Percentiles rank a stretch among this genome's conserved stretches.
Evolutionary conservation across 352 stramenopile genomes (phyloP).

Genomic region (Phytophthora meadii): DNA sequence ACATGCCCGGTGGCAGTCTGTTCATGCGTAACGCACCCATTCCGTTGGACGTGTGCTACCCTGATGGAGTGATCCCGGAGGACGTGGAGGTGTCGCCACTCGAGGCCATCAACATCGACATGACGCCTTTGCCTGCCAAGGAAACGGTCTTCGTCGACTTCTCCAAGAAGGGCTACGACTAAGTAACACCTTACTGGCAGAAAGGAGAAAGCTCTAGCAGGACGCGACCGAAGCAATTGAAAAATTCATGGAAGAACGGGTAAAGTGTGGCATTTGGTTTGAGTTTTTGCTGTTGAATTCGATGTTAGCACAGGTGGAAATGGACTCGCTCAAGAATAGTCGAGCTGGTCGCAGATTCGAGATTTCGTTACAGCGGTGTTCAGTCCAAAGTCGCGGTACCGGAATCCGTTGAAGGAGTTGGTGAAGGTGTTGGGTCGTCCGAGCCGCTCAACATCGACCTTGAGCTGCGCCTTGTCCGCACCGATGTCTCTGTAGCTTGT

Average conservation of each 20-base stretch:
- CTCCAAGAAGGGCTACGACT: constrained; percentile 90
- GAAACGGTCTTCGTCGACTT: constrained; percentile 85
- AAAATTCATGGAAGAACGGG: constrained; percentile 32
- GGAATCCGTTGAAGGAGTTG: constrained; percentile 87
- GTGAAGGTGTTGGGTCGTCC: constrained; percentile 80
- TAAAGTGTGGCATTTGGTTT: constrained; percentile 24
- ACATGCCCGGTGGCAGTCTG: constrained; percentile 98
- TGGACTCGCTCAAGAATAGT: constrained; percentile 49
- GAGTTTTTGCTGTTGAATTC: constrained; percentile 7
- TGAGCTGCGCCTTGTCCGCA: constrained; percentile 77
- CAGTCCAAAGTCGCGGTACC: constrained; percentile 82
- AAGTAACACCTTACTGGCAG: constrained; percentile 25
- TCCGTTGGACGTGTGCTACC: constrained; percentile 94
- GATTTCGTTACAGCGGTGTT: constrained; percentile 86
- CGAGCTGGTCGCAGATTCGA: constrained; percentile 79
- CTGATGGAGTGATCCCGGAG: constrained; percentile 85
- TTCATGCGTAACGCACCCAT: constrained; percentile 99
- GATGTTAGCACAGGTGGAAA: not conserved
- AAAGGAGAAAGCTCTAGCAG: constrained; percentile 2
- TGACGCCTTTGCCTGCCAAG: constrained; percentile 81
- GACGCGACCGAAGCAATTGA: constrained; percentile 27
- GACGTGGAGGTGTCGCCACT: constrained; percentile 86
- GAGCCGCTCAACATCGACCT: constrained; percentile 70
- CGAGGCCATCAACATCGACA: constrained; percentile 89
- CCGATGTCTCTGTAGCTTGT: constrained; percentile 80